These are phyloP conservation scores for Coniochaeta ligniaria DNA, from an alignment of 2,329 filamentous ascomycete species.

Conservation along the genomic window DNA sequence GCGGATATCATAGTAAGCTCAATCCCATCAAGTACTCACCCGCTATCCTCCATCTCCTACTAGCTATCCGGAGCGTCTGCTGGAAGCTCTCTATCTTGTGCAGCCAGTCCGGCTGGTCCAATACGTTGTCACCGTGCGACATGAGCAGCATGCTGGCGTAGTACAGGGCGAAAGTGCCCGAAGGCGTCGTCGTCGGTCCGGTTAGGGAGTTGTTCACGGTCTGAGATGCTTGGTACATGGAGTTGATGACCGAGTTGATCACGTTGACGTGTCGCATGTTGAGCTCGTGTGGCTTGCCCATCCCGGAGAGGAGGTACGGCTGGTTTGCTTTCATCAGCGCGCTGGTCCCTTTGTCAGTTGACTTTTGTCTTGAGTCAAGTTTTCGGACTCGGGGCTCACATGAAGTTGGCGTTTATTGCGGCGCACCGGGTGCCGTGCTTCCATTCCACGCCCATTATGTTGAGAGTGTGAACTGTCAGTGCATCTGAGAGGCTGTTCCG, in stretches of 20 bases:
- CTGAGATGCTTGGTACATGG: conserved; percentile 13
- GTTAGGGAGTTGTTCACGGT: conserved; percentile 9
- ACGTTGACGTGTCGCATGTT: conserved; percentile 9
- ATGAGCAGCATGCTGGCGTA: conserved; percentile 18
- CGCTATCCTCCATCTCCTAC: conserved; percentile 19
- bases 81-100: conserved; percentile 16
- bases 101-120: conserved; percentile 14
- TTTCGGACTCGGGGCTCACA: conserved; percentile 13
- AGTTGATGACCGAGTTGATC: conserved; percentile 14
- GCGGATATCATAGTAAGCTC: not conserved
- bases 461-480: conserved; percentile 13
- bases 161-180: conserved; percentile 16
- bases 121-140: conserved; percentile 13
- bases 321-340: conserved; percentile 21
- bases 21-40: conserved; percentile 10
- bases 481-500: conserved; percentile 11
- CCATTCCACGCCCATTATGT: conserved; percentile 14
- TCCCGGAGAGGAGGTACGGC: conserved; percentile 12
- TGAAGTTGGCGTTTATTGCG: conserved; percentile 18
- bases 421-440: conserved; percentile 15
- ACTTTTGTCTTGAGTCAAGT: not conserved
- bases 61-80: conserved; percentile 11
- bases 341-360: conserved; percentile 12
- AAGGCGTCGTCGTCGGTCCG: conserved; percentile 11
- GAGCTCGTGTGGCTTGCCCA: conserved; percentile 2